Conservation (phyloP, 2,329 filamentous ascomycete species). For the Alternaria conjuncta region DNA sequence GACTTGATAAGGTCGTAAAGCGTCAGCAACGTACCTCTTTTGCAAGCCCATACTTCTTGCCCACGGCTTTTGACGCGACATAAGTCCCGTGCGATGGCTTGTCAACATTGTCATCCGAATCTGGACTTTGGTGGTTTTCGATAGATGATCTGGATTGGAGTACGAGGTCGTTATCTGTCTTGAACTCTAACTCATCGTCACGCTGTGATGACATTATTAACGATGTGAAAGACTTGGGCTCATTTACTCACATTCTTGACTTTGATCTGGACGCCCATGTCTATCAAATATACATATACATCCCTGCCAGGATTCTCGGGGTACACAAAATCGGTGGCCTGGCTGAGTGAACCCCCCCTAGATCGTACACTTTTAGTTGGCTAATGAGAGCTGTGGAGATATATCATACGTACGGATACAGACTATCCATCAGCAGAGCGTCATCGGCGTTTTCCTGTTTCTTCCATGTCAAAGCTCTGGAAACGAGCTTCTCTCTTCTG, state of each 20-base stretch:
- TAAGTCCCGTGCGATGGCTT: background rate
- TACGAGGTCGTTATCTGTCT: background rate
- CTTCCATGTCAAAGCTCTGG: too few species aligned
- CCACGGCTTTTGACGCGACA: background rate
- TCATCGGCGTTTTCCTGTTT: too few species aligned
- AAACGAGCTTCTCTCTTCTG: too few species aligned
- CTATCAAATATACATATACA: background rate
- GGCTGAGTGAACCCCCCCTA: too few species aligned
- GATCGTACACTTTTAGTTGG: too few species aligned
- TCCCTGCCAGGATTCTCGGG: background rate
- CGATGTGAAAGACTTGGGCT: background rate
- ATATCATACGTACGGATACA: too few species aligned
- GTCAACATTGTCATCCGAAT: background rate
- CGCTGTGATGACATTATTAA: accelerated
- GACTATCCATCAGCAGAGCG: too few species aligned
- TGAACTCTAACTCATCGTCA: accelerated
- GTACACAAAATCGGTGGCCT: background rate
- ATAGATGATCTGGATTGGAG: background rate
- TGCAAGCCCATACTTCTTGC: background rate
- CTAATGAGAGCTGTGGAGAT: too few species aligned
- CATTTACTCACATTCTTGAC: background rate
- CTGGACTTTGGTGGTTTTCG: background rate
- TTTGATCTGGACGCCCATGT: background rate
- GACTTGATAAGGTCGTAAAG: too few species aligned
- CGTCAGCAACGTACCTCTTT: background rate